Evolutionary conservation across 1,139 yeast genomes (phyloP).

Genomic region (Barnettozyma hawaiiensis): DNA sequence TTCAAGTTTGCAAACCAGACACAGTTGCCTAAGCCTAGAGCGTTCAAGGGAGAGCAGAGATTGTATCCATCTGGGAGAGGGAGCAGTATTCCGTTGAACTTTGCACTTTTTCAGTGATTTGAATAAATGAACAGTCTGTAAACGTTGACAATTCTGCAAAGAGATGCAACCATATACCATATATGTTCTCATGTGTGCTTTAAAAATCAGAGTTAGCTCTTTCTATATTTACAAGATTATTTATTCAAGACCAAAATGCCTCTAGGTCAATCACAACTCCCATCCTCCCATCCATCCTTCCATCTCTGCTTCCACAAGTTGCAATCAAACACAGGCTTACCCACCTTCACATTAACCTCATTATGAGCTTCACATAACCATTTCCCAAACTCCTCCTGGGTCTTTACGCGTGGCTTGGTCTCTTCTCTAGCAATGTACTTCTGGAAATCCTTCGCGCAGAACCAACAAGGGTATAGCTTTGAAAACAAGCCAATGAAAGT

Average conservation of each 20-base stretch:
- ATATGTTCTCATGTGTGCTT: too few species aligned
- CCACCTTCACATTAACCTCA: constrained; percentile 76
- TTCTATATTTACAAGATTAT: not conserved
- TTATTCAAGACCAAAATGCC: not conserved
- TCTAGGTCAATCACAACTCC: constrained; percentile 16
- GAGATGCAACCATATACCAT: too few species aligned
- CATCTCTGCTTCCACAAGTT: constrained; percentile 88
- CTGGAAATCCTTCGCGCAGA: constrained; percentile 83
- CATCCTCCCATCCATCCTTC: constrained; percentile 68
- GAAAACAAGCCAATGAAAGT: constrained; percentile 69
- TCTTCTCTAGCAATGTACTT: constrained; percentile 44
- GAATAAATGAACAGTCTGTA: not conserved
- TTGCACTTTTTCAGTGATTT: constrained; percentile 37
- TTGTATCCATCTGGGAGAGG: constrained; percentile 96
- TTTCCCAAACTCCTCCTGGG: constrained; percentile 73
- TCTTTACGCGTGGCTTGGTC: constrained; percentile 60
- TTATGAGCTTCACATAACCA: constrained; percentile 98
- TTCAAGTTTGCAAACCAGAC: constrained; percentile 64
- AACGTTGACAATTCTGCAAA: too few species aligned
- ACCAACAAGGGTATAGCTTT: constrained; percentile 88
- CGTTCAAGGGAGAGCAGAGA: constrained; percentile 62
- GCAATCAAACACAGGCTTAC: constrained; percentile 84
- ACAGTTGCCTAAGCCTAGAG: constrained; percentile 80
- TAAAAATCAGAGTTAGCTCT: too few species aligned
- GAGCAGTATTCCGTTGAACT: constrained; percentile 80